These are phyloP conservation scores for Komagataella ulmi DNA, from an alignment of 805 yeast species.

Conservation along the genomic window DNA sequence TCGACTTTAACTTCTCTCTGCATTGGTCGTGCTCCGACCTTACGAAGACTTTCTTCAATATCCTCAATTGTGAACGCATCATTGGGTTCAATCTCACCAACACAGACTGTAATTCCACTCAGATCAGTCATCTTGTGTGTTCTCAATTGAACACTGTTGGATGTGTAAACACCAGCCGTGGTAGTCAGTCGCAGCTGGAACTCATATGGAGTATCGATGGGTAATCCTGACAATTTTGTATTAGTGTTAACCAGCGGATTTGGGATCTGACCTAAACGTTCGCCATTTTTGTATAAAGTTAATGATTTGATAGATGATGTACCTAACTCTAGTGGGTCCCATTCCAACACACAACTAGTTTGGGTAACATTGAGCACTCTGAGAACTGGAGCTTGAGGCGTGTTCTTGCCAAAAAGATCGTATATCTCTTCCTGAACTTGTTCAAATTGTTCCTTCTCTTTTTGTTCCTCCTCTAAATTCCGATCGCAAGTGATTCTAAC, in stretches of 20 bases:
- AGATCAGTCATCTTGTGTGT: conserved; percentile 96
- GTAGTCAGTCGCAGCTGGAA: conserved; percentile 77
- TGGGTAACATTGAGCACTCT: conserved; percentile 74
- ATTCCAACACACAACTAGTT: conserved; percentile 86
- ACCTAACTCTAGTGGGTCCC: conserved; percentile 82
- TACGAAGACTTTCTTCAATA: conserved; percentile 43
- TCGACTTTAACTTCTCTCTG: conserved; percentile 69
- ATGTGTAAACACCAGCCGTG: conserved; percentile 74
- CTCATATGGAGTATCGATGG: conserved; percentile 69
- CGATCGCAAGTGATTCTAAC: conserved; percentile 77
- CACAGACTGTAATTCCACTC: conserved; percentile 81
- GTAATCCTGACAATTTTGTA: conserved; percentile 83
- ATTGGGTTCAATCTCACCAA: conserved; percentile 65
- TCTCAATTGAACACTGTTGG: conserved; percentile 53
- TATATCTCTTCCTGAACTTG: conserved; percentile 62
- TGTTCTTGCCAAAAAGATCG: conserved; percentile 54
- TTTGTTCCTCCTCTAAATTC: conserved; percentile 50
- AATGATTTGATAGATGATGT: conserved; percentile 69
- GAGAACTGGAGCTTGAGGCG: conserved; percentile 62
- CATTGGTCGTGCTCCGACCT: conserved; percentile 76
- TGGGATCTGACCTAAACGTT: conserved; percentile 71
- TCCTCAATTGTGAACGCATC: conserved; percentile 35
- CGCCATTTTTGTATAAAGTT: conserved; percentile 61
- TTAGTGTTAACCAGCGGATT: conserved; percentile 66
- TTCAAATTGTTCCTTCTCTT: conserved; percentile 46